Percentiles rank a stretch among this genome's conserved stretches.
Evolutionary conservation across 345 rosid genomes (phyloP).

Genomic region (Eucalyptus shirleyi): DNA sequence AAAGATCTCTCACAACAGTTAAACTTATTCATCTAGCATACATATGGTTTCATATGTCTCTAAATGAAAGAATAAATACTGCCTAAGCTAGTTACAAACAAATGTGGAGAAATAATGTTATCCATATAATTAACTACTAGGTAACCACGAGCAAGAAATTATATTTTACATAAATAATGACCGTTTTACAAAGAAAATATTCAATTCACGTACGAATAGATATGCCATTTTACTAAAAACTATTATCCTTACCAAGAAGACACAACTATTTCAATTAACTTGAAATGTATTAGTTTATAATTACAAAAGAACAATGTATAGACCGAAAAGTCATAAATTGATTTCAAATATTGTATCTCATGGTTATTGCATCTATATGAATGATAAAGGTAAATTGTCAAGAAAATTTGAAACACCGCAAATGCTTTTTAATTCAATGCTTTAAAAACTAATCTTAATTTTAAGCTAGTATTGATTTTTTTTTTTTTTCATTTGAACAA

Average conservation of each 20-base stretch:
- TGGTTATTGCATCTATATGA: not conserved
- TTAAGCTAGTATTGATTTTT: not conserved
- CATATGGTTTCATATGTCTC: not conserved
- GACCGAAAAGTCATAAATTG: not conserved
- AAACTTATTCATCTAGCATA: not conserved
- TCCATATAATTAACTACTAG: not conserved
- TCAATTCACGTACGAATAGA: not conserved
- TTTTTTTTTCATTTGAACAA: not conserved
- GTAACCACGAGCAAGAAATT: not conserved
- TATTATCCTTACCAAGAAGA: not conserved
- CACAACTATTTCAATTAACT: not conserved
- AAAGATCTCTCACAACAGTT: not conserved
- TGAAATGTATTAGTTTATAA: not conserved
- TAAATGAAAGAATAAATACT: not conserved
- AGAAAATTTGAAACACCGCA: not conserved
- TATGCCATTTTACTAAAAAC: not conserved
- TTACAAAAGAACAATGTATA: not conserved
- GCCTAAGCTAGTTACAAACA: not conserved
- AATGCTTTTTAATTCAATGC: not conserved
- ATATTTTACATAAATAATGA: not conserved
- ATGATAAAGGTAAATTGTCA: not conserved
- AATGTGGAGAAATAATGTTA: not conserved
- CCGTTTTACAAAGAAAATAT: not conserved
- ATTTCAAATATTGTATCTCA: not conserved
- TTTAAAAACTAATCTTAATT: not conserved